These are phyloP conservation scores for Aspergillus bridgeri DNA, from an alignment of 495 filamentous ascomycete species.

Conservation along the genomic window DNA sequence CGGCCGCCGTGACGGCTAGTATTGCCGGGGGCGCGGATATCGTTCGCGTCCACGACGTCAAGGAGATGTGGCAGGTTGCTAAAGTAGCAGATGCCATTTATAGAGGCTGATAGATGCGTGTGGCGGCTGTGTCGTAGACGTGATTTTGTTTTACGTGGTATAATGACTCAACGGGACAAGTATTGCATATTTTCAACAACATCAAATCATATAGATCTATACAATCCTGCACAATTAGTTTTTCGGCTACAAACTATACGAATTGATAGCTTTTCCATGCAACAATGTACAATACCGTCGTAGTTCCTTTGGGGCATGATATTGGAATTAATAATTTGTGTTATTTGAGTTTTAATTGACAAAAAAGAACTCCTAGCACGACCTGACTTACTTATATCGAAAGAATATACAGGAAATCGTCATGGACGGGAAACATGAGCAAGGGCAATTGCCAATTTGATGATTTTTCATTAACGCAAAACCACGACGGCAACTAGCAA, in stretches of 20 bases:
- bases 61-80: slow-evolving; percentile 82
- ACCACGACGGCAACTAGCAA: not conserved
- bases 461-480: slow-evolving; percentile 1
- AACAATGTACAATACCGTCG: no score
- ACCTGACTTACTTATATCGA: not conserved
- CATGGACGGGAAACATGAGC: slow-evolving; percentile 1
- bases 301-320: no score
- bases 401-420: slow-evolving; percentile 13
- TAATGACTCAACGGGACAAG: not conserved
- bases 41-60: slow-evolving; percentile 90
- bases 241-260: not conserved
- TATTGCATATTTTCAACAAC: slow-evolving; percentile 30
- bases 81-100: slow-evolving; percentile 92
- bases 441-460: slow-evolving; percentile 5
- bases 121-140: slow-evolving; percentile 1
- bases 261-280: not conserved
- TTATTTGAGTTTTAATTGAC: slow-evolving; percentile 3
- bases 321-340: not conserved
- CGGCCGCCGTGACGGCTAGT: slow-evolving; percentile 81
- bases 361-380: slow-evolving; percentile 5
- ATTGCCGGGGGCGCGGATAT: slow-evolving; percentile 93
- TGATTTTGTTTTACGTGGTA: not conserved
- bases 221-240: not conserved
- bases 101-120: slow-evolving; percentile 36
- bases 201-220: slow-evolving; percentile 9